Evolutionary conservation across 2,329 filamentous ascomycete species (phyloP), one percentile per base, ranked within the genome.

Genomic region (Domatiomyces globalis): DNA sequence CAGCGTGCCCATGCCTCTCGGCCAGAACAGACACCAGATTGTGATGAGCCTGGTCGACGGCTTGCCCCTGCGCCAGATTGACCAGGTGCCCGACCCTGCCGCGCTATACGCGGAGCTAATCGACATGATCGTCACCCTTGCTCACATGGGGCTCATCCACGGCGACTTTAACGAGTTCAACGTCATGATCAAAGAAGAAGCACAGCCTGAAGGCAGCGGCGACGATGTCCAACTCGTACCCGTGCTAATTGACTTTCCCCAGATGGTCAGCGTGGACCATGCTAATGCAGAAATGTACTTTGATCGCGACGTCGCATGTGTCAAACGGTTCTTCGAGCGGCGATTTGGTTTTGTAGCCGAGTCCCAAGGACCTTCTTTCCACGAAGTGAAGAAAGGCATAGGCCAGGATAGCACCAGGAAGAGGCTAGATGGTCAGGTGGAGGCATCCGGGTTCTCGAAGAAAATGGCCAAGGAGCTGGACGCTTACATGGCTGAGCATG

Each of bases 81-180:
- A 87, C 9, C 77, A 77, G 22, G 83, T 98, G 1, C 84, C 87
- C 29, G 79, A 95, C 59, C 87, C 90, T 0, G 85, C 87, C 2
- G 71, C 71, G n/a, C 75, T 98, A 5, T 98, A 98, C 65, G 83
- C 82, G n/a, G 87, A 96, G 54, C 73, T 98, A 33, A 94, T 98
- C 63, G 77, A 80, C 43, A 78, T 95, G 60, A 87, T 98, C 51
- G 73, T 98, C 44, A 79, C 82, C 25, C 75, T 98, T 43, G 90
- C 92, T 5, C 80, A 80, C 55, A 81, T 89, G 60, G 92, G 92
- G 5, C 73, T 98, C 46, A 98, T 98, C 55, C 92, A 98, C 65
- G 92, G 92, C 56, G 92, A 98, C 66, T 98, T 94, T 73, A 98
- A 98, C 72, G 94, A 98, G 68, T 98, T 98, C 76, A 98, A 98